A percentile compares a stretch with the other conserved stretches of the same genome.
These are phyloP conservation scores for Saccharum spontaneum DNA, from an alignment of 176 grass and related monocot species.

Conservation along the genomic window DNA sequence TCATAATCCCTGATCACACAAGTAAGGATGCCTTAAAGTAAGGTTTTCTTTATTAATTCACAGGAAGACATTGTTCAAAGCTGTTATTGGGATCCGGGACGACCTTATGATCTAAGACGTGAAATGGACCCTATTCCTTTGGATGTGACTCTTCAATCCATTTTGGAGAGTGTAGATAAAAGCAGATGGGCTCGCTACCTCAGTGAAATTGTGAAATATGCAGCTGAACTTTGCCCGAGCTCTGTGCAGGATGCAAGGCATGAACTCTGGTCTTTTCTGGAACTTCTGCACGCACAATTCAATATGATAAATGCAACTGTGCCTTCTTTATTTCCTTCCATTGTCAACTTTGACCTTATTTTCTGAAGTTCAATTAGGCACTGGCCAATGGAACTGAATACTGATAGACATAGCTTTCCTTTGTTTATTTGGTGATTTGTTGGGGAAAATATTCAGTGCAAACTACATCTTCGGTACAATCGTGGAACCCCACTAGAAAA, in stretches of 20 bases:
- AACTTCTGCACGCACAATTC: not conserved
- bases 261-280: constrained; percentile 31
- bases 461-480: not conserved
- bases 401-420: not conserved
- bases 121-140: constrained; percentile 93
- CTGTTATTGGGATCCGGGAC: constrained; percentile 93
- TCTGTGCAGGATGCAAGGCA: constrained; percentile 95
- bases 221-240: constrained; percentile 84
- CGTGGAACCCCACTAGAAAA: not conserved
- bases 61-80: constrained; percentile 99
- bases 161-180: constrained; percentile 90
- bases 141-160: constrained; percentile 92
- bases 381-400: not conserved
- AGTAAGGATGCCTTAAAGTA: not conserved
- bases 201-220: constrained; percentile 95
- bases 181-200: constrained; percentile 95
- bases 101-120: constrained; percentile 87
- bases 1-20: not conserved
- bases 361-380: constrained; percentile 4
- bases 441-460: not conserved
- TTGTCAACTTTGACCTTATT: not conserved
- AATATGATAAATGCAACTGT: not conserved
- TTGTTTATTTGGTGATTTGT: not conserved
- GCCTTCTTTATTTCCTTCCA: not conserved
- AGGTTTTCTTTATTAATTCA: constrained; percentile 37